Evolutionary conservation across 768 basidiomycete species (phyloP).

Genomic region (Lanmaoa rubissima): DNA sequence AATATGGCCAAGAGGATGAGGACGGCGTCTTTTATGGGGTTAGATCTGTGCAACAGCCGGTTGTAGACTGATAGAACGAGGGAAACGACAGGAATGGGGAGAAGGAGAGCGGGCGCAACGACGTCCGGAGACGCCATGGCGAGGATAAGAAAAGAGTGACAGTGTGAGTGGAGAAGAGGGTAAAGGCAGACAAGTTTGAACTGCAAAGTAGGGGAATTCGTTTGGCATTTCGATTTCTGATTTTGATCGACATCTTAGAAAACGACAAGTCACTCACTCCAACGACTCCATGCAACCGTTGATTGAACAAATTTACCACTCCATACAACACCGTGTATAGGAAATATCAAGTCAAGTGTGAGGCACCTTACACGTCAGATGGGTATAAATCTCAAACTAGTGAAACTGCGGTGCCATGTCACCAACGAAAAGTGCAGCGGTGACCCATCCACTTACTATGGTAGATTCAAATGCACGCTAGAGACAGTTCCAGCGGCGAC

Average conservation of each 20-base stretch:
- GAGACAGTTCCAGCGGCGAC: neutral
- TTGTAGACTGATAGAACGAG: constrained; percentile 11
- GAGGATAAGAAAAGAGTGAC: constrained; percentile 14
- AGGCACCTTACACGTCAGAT: neutral
- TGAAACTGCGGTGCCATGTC: constrained; percentile 4
- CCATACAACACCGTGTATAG: neutral
- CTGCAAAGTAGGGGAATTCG: neutral
- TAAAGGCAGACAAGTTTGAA: neutral
- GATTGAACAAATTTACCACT: neutral
- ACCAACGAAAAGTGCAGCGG: neutral
- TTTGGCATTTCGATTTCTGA: constrained; percentile 23
- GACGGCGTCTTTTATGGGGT: constrained; percentile 2
- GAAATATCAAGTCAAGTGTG: neutral
- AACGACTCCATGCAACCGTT: too few species aligned
- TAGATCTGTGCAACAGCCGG: constrained; percentile 7
- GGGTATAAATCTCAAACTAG: constrained; percentile 1
- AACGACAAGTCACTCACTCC: constrained; percentile 11
- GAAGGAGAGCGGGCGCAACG: constrained; percentile 27
- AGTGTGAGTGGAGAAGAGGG: constrained; percentile 4
- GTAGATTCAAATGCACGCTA: neutral
- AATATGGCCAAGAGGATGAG: constrained; percentile 24
- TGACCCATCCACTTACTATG: constrained; percentile 7
- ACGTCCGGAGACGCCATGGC: constrained; percentile 26
- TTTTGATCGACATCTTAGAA: constrained; percentile 11
- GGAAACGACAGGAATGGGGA: constrained; percentile 24